These are phyloP conservation scores for Phialemonium atrogriseum DNA, from an alignment of 2,329 filamentous ascomycete species.

Conservation along the genomic window DNA sequence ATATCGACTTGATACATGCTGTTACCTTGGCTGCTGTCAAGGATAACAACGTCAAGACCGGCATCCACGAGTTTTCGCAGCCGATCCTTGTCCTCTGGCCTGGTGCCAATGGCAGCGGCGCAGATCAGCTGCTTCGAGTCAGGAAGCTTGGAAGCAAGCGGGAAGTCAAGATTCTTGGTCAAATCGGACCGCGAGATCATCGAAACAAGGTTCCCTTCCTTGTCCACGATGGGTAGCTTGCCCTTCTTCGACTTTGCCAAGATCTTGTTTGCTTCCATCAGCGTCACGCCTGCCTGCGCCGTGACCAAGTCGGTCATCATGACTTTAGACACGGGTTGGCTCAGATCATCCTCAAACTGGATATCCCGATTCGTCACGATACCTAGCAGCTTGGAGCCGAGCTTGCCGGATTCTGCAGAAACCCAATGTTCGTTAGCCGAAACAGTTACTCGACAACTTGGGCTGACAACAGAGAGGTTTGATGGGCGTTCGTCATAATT, in stretches of 20 bases:
- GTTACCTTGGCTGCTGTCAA: slow-evolving; percentile 97
- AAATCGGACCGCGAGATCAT: slow-evolving; percentile 91
- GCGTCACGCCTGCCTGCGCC: slow-evolving; percentile 70
- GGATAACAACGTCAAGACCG: slow-evolving; percentile 87
- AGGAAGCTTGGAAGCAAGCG: slow-evolving; percentile 89
- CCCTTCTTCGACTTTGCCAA: slow-evolving; percentile 96
- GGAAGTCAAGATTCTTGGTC: slow-evolving; percentile 98
- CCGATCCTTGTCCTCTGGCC: slow-evolving; percentile 83
- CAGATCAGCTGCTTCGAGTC: slow-evolving; percentile 97
- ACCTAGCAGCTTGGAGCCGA: slow-evolving; percentile 91
- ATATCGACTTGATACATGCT: slow-evolving; percentile 98
- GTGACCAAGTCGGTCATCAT: slow-evolving; percentile 96
- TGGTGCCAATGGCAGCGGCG: slow-evolving; percentile 90
- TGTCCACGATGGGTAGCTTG: slow-evolving; percentile 88
- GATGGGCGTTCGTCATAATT: slow-evolving; percentile 34
- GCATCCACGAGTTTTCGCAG: slow-evolving; percentile 86
- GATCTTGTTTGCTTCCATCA: slow-evolving; percentile 85
- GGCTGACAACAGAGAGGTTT: neutral
- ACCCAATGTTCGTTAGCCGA: slow-evolving; percentile 32
- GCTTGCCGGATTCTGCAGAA: slow-evolving; percentile 73
- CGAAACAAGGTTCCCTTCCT: slow-evolving; percentile 76
- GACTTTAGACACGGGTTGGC: slow-evolving; percentile 71
- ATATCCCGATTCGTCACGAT: slow-evolving; percentile 98
- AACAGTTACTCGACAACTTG: neutral
- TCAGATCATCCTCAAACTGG: slow-evolving; percentile 78